A percentile compares a stretch with the other conserved stretches of the same genome.
These are phyloP conservation scores for Aspergillus udagawae DNA, from an alignment of 2,329 filamentous ascomycete genomes.

Conservation along the genomic window DNA sequence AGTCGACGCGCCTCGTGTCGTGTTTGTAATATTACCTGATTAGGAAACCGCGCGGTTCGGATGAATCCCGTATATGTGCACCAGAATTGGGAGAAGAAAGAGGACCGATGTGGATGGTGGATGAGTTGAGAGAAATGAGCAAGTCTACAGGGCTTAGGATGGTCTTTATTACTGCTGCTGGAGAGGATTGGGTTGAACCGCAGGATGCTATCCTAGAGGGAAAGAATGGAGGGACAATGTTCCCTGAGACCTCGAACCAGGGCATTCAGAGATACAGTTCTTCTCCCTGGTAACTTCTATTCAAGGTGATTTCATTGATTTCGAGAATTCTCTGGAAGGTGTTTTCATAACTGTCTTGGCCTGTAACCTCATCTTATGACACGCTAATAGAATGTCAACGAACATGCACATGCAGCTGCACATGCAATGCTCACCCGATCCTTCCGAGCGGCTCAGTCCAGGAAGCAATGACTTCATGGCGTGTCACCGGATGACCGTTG, in stretches of 20 bases:
- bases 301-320: background rate
- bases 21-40: slow-evolving; percentile 10
- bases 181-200: slow-evolving; percentile 4
- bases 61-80: background rate
- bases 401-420: background rate
- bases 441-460: background rate
- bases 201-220: slow-evolving; percentile 1
- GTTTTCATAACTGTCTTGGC: background rate
- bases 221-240: slow-evolving; percentile 1
- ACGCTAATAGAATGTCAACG: background rate
- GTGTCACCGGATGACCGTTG: background rate
- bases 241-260: background rate
- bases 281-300: background rate
- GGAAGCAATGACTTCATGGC: background rate
- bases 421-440: background rate
- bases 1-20: slow-evolving; percentile 1
- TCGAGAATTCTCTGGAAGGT: background rate
- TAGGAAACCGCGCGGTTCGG: background rate
- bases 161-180: background rate
- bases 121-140: background rate
- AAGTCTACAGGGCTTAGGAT: background rate
- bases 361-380: background rate
- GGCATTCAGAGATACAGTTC: background rate
- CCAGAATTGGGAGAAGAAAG: background rate
- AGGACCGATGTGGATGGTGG: background rate